Percentiles rank a stretch among this genome's conserved stretches.
Evolutionary conservation across 768 basidiomycete genomes (phyloP).

Genomic region (Lactifluus piperatus): DNA sequence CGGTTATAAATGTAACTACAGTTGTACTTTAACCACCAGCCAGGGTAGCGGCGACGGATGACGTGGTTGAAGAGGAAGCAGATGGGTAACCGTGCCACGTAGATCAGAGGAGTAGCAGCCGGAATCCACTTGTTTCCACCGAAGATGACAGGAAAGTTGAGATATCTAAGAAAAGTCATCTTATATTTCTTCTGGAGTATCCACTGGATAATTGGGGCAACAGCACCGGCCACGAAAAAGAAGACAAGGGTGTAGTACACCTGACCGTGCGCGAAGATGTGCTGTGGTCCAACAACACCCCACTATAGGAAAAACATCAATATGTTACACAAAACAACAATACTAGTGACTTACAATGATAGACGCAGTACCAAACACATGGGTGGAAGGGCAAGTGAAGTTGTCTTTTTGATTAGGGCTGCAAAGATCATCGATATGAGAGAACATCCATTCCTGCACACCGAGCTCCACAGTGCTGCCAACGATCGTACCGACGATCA

Average conservation of each 20-base stretch:
- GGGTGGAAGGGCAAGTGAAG: constrained; percentile 21
- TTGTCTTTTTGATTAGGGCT: constrained; percentile 33
- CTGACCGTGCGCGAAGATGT: not conserved
- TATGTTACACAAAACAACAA: too few species aligned
- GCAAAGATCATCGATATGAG: constrained; percentile 34
- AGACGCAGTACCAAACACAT: constrained; percentile 39
- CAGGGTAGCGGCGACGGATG: constrained; percentile 31
- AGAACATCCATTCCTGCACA: constrained; percentile 38
- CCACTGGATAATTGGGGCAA: constrained; percentile 50
- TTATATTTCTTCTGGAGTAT: constrained; percentile 27
- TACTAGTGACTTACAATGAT: not conserved
- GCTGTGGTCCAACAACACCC: not conserved
- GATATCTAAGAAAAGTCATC: constrained; percentile 40
- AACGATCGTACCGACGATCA: too few species aligned
- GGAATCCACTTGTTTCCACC: too few species aligned
- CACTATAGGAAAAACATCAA: not conserved
- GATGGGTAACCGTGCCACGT: constrained; percentile 30
- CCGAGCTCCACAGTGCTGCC: constrained; percentile 28
- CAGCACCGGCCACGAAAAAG: constrained; percentile 62
- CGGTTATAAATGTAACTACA: constrained; percentile 15
- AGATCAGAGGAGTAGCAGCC: constrained; percentile 31
- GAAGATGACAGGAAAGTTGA: constrained; percentile 44
- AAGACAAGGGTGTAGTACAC: constrained; percentile 38
- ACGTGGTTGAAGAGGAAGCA: constrained; percentile 32
- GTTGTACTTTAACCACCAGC: constrained; percentile 35